Base-by-base conservation (phyloP, 768 basidiomycete species). In the Lactarius deliciosus region DNA sequence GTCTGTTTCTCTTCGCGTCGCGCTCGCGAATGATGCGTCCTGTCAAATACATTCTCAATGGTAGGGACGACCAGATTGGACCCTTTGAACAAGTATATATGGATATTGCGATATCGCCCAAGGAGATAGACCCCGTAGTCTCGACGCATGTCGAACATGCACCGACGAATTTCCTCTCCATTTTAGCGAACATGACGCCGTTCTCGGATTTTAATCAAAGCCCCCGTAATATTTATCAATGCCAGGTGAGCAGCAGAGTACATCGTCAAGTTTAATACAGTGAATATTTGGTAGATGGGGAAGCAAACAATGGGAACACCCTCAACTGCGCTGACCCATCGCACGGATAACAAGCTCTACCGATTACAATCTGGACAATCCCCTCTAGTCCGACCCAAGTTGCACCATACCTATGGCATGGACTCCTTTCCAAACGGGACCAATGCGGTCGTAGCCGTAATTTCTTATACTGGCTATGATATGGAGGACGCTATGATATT, bases 401-500 rank as follows among this genome's bases (percentile, higher is more conserved):
- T 98, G 50, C 94, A 98, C 79, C 91, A 95, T 74, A 87, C 88
- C 4, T 99, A 98, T 78, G 96, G 92, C 55, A 97, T 99, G 91
- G 97, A 99, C 77, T 86, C 92, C 38, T 99, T 95, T 84, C 97
- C 97, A 1, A 98, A 96, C 72, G 97, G 97, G 18, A 98, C 91
- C 55, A 99, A 99, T 76, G 97, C 97, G 22, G 82, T 99, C 66
- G 97, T 99, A 58, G 97, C 97, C n/a, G 97, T 99, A 74, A 98
- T 99, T 72, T 99, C 97, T 0, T 99, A 99, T 75, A 99, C 97
- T 4, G 97, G 97, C 4, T 99, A 99, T 77, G 97, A 99, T 76
- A 99, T 99, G 97, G 97, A 99, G 79, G 97, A 99, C 73, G 97
- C 97, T 71, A 99, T 99, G 97, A 99, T 99, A 71, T 80, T 99